phyloP scores from a whole-genome alignment of 202 grass and related monocot genomes.

The Panicum hallii region DNA sequence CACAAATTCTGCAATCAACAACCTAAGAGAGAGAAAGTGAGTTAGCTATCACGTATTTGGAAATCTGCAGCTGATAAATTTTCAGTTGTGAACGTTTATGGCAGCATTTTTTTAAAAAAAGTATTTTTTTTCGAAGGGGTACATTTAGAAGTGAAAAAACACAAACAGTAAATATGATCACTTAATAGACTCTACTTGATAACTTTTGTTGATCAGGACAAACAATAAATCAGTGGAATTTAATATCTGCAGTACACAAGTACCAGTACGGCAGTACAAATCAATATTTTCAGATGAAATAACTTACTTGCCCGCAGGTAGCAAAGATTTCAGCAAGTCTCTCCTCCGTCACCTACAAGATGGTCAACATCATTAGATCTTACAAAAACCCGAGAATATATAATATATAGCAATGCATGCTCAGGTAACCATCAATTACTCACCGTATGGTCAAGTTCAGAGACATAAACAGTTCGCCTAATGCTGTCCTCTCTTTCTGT shows the following conservation, averaged over 20 bases:
- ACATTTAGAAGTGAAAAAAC: constrained; percentile 13
- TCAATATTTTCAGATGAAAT: constrained; percentile 28
- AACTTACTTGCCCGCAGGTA: constrained; percentile 88
- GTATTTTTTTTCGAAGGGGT: background rate
- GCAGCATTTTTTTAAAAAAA: background rate
- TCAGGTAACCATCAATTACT: constrained; percentile 55
- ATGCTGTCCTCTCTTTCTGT: constrained; percentile 88
- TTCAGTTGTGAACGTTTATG: background rate
- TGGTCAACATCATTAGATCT: constrained; percentile 47
- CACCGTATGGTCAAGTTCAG: constrained; percentile 85
- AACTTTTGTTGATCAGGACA: constrained; percentile 4
- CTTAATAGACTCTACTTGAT: background rate
- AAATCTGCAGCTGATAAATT: constrained; percentile 22
- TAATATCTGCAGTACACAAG: constrained; percentile 2
- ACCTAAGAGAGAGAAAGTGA: constrained; percentile 53
- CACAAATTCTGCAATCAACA: constrained; percentile 93
- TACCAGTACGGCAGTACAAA: background rate
- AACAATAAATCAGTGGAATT: constrained; percentile 9
- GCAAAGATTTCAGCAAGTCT: constrained; percentile 93
- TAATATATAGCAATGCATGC: constrained; percentile 1
- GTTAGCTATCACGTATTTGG: constrained; percentile 30
- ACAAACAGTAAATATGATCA: constrained; percentile 19
- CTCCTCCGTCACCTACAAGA: constrained; percentile 91
- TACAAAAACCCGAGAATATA: constrained; percentile 30
- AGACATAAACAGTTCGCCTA: constrained; percentile 90